phyloP scores from a whole-genome alignment of 208 protist genomes.

The Endotrypanum monterogeii region DNA sequence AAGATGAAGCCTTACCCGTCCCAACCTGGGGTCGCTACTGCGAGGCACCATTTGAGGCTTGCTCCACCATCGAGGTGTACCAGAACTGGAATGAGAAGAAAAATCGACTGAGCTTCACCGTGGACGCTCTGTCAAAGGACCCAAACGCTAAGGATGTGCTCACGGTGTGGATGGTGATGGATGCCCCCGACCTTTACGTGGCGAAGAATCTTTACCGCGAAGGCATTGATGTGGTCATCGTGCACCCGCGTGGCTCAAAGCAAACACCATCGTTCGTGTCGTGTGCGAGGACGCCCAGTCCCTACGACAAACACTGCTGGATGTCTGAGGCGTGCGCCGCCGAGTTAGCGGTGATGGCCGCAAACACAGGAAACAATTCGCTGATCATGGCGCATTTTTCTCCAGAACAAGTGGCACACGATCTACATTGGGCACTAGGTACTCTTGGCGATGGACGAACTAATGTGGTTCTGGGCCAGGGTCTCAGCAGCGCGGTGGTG shows the following conservation, averaged over 20 bases:
- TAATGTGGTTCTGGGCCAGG: conserved; percentile 58
- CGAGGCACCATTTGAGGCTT: conserved; percentile 25
- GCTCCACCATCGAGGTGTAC: conserved; percentile 43
- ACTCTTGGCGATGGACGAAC: conserved; percentile 32
- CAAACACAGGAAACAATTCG: background rate
- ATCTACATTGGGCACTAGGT: conserved; percentile 42
- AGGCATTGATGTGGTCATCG: conserved; percentile 49
- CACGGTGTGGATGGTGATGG: conserved; percentile 58
- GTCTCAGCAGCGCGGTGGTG: conserved; percentile 43
- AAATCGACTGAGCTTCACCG: conserved; percentile 30
- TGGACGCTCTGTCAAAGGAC: conserved; percentile 27
- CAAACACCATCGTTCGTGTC: conserved; percentile 22
- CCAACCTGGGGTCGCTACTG: conserved; percentile 41
- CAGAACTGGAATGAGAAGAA: conserved; percentile 36
- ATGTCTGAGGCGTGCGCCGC: conserved; percentile 37
- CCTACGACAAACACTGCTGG: conserved; percentile 32
- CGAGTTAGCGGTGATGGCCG: conserved; percentile 17
- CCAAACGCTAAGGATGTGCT: conserved; percentile 10
- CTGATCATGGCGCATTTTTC: conserved; percentile 40
- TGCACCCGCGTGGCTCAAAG: conserved; percentile 48
- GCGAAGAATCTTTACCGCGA: conserved; percentile 25
- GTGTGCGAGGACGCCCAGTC: conserved; percentile 17
- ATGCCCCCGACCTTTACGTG: conserved; percentile 27
- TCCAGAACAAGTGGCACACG: conserved; percentile 37
- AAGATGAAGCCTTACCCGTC: conserved; percentile 27